Base-by-base conservation (phyloP, 257 asterid genomes). In the Plantago elongata region DNA sequence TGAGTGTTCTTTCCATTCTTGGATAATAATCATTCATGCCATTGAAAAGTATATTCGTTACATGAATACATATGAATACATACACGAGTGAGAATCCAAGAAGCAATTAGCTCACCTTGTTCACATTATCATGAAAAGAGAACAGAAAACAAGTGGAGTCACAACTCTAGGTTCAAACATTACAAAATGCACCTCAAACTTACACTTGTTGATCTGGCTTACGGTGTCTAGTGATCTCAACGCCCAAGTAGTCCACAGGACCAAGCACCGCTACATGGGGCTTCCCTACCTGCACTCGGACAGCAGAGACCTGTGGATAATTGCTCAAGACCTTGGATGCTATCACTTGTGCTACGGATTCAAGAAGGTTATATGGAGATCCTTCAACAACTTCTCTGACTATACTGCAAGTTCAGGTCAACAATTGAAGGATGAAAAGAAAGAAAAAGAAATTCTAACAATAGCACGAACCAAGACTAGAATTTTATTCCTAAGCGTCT, bases 191-290 rank as follows among this genome's bases (percentile, higher is more conserved):
- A 11, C n/a, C 45, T 15, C 0, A 3, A 40, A 45, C 8, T 42
- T 58, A 17, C 49, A 44, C 30, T 58, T 40, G 13, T 13, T 16
- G 15, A 13, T 30, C 67, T 38, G 13, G 14, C 51, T 13, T 44
- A 51, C 89, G 79, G 61, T 78, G 55, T 62, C 96, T 80, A 9
- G 51, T 46, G 55, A 93, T 87, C 87, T 93, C 95, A 9, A 93
- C 88, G 0, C 96, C 97, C 76, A 89, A 77, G 76, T 89, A 87
- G 72, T 89, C 97, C 7, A 93, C 77, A 5, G 83, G 69, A 29
- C 99, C 96, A 7, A 68, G 68, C 60, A 93, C 96, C 0, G 94
- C 96, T 3, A 89, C 95, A 42, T 89, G 97, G 0, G 99, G 97
- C 84, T 93, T 93, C 30, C 92, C 96, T 9, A 93, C 82, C 68